Percentiles rank a stretch among this genome's conserved stretches.
These are phyloP conservation scores for Boletus rufocinnamomeus DNA, from an alignment of 768 basidiomycete genomes.

Conservation along the genomic window DNA sequence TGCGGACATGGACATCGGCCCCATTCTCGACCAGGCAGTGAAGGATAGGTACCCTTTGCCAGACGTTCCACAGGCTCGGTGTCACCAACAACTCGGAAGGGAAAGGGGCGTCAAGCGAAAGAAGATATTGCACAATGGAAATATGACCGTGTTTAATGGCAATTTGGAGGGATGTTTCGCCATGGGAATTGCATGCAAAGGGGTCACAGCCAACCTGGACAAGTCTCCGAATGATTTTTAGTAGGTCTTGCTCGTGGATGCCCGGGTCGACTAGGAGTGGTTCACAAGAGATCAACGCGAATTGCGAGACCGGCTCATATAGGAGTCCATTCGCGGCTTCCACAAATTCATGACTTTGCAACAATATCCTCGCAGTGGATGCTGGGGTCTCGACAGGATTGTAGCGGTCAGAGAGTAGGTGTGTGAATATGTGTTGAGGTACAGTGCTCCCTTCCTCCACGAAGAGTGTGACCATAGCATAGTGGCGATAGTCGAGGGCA, in stretches of 20 bases:
- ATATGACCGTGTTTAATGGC: no score
- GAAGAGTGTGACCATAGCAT: neutral
- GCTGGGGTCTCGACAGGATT: neutral
- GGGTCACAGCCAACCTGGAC: neutral
- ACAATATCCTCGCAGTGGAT: neutral
- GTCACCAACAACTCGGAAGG: no score
- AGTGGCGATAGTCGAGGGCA: neutral
- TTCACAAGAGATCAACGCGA: neutral
- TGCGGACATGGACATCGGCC: neutral
- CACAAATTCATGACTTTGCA: conserved; percentile 1
- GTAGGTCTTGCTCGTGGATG: neutral
- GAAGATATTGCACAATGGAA: no score
- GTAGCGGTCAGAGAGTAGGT: neutral
- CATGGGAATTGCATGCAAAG: no score
- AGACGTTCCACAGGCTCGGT: no score
- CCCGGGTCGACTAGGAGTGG: no score
- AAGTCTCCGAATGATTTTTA: neutral
- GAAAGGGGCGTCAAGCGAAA: no score
- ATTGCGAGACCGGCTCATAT: neutral
- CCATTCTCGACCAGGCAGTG: neutral
- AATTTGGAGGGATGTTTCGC: no score
- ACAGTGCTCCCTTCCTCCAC: conserved; percentile 2
- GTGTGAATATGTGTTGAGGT: conserved; percentile 1
- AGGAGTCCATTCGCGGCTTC: neutral
- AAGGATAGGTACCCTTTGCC: neutral